Base-by-base conservation (phyloP, 176 grass and related monocot species). In the Guadua angustifolia region DNA sequence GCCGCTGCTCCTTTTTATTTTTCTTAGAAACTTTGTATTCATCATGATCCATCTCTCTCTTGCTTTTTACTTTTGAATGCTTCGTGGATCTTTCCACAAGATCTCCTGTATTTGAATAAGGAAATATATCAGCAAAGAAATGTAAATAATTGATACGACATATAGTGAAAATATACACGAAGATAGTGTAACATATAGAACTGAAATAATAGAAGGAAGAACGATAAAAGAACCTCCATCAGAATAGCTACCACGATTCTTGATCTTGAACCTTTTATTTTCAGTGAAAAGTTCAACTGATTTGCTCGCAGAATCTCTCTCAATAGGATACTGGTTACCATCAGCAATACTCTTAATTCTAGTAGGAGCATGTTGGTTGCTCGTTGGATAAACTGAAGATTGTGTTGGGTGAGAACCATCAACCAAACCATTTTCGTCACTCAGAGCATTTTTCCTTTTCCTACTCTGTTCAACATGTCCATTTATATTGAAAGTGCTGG, bases 21-120 rank as follows among this genome's bases (percentile, higher is more conserved):
- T 98, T 98, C 85, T 95, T 98, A 80, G 24, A 86, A 82, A 89
- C 74, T 93, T 80, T 98, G 26, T 72, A 78, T 74, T 95, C 93
- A 87, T 74, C 85, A 58, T 45, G 87, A 83, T 92, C 77, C 63
- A 87, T 74, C 17, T 84, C 87, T 94, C 91, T 94, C 80, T 92
- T 95, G 81, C 84, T 85, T 87, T 93, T 95, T 63, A 82, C 83
- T 92, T 94, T 98, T 78, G 91, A 94, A 80, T 95, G 85, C 60
- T 91, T 93, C 59, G 89, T 85, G 43, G 68, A 73, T 92, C 90
- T 88, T 86, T 87, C 89, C 61, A 76, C 32, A 21, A 71, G 71
- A 86, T 86, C 76, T 65, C 95, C 95, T 98, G 89, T 43, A 77
- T 79, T 58, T 35, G 83, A 84, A 51, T 73, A 81, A 66, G 46